Base-by-base conservation (phyloP, 2,329 filamentous ascomycete genomes). In the Monosporascus sp. region DNA sequence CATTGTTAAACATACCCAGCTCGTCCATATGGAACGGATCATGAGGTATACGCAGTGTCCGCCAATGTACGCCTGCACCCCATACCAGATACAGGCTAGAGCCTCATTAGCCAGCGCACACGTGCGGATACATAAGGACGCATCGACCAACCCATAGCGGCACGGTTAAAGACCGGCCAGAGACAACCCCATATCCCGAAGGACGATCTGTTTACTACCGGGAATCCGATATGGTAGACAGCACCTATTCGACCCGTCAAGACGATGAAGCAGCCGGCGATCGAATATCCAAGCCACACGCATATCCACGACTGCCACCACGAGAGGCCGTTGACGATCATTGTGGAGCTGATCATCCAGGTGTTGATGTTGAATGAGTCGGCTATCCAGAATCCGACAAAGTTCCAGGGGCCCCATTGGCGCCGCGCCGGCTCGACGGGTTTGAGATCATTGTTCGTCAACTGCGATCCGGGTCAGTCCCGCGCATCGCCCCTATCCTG, bases 301-400 rank as follows among this genome's bases (percentile, higher is more conserved):
- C 88, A 91, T n/a, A 90, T 73, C 86, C 88, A 90, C 2, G 89
- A 87, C 72, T 96, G 90, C 90, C 90, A 96, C 90, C 90, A 96
- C 7, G 89, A 89, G 22, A 95, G 77, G 14, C 90, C 89, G 48
- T 74, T 77, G 1, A 87, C 81, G 36, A 95, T 89, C 82, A 90
- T 91, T 38, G 88, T 85, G 1, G 88, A 90, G 0, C 89, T 88
- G 57, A 95, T 94, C 89, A 95, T 96, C 91, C 90, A 95, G 2
- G 90, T 94, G 71, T 93, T 94, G 67, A 94, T 90, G 69, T 93
- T 93, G 74, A 92, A 90, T 0, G 84, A 88, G 71, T 93, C 89
- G 31, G 88, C 87, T 64, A 94, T 81, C 89, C 89, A 93, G 67
- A 94, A 94, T 15, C 84, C 88, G 41, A 96, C 87, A 67, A 91